Evolutionary conservation across 192 early-diverging fungal species (phyloP).

Genomic region (Paraglomus brasilianum): DNA sequence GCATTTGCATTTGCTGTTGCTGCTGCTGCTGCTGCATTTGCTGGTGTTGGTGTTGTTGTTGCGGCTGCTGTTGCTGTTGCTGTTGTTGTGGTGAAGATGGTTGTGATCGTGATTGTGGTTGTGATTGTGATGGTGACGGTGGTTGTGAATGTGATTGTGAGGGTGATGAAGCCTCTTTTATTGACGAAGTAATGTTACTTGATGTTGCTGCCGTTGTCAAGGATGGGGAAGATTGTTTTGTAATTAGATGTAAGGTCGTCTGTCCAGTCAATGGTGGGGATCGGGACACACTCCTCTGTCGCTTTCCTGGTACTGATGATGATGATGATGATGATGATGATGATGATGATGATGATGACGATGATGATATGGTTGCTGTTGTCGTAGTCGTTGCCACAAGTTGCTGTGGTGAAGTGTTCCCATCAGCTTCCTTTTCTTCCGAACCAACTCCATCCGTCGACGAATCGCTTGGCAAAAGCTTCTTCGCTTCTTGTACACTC

Average conservation of each 20-base stretch:
- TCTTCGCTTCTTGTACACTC: too few species aligned
- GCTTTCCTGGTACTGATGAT: too few species aligned
- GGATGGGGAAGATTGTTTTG: too few species aligned
- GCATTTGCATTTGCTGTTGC: conserved; percentile 33
- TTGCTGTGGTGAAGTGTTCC: conserved; percentile 2
- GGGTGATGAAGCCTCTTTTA: not conserved
- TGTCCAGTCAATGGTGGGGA: conserved; percentile 29
- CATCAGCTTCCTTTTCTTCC: too few species aligned
- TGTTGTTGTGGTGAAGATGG: not conserved
- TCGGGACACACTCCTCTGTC: conserved; percentile 7
- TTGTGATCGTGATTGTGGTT: not conserved
- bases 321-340: conserved; percentile 24
- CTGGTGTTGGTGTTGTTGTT: conserved; percentile 17
- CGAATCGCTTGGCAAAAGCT: too few species aligned
- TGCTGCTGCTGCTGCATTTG: not conserved
- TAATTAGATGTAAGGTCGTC: too few species aligned
- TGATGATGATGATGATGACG: not conserved
- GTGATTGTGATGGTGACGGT: not conserved
- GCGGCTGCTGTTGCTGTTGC: not conserved
- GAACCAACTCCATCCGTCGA: too few species aligned
- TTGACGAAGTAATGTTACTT: too few species aligned
- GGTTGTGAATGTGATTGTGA: not conserved
- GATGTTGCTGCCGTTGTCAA: too few species aligned
- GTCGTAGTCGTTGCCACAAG: conserved; percentile 23
- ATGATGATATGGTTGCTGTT: conserved; percentile 14